A percentile compares a stretch with the other conserved stretches of the same genome.
Conservation (phyloP, 106 monocot species). For the Platanthera guangdongensis region DNA sequence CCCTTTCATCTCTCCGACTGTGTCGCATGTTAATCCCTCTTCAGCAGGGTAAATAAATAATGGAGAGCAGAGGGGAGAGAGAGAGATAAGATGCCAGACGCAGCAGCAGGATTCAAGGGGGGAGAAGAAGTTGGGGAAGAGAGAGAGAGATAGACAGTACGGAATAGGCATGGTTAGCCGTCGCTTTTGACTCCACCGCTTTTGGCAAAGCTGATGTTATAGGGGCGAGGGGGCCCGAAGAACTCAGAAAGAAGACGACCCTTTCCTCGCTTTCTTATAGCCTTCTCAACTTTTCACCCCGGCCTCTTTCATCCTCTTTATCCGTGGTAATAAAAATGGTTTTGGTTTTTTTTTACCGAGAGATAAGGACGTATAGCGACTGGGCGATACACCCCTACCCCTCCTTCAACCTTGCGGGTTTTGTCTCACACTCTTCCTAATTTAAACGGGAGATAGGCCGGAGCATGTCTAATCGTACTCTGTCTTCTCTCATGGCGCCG, state of each 20-base stretch:
- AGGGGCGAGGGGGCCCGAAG: background rate
- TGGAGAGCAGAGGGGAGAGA: conserved; percentile 5
- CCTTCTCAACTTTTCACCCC: background rate
- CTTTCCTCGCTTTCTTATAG: conserved; percentile 1
- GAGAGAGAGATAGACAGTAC: conserved; percentile 12
- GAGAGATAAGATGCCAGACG: background rate
- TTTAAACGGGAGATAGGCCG: background rate
- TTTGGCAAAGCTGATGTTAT: conserved; percentile 34
- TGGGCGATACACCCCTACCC: conserved; percentile 1
- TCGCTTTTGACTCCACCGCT: conserved; percentile 29
- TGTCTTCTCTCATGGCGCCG: background rate
- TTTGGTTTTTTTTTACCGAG: background rate
- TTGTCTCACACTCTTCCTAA: background rate
- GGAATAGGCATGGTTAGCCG: conserved; percentile 15
- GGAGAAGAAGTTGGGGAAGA: background rate
- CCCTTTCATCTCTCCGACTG: conserved; percentile 2
- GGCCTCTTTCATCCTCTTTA: background rate
- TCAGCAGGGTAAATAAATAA: conserved; percentile 3
- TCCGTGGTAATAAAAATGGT: background rate
- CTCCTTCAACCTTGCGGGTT: background rate
- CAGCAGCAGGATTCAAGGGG: conserved; percentile 23
- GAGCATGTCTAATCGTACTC: background rate
- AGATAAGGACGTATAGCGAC: background rate
- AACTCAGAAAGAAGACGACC: conserved; percentile 4
- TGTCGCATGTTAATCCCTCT: background rate